Conservation (phyloP, 192 early-diverging fungal species). For the Jimgerdemannia lactiflua region DNA sequence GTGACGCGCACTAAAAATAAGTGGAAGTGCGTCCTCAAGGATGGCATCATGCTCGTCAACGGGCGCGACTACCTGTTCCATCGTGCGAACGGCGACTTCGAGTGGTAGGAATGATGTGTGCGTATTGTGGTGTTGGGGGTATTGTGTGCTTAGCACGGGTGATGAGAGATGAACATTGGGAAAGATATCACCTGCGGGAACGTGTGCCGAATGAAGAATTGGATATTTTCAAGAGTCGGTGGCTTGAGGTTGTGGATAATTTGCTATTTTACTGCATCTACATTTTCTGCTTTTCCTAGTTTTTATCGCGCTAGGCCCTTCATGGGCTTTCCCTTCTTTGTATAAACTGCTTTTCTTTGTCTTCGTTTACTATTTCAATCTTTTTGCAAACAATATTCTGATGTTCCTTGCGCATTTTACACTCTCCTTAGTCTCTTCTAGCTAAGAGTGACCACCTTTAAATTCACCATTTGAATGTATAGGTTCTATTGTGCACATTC, state of each 20-base stretch:
- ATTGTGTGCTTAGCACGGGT: neutral
- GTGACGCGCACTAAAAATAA: slow-evolving; percentile 96
- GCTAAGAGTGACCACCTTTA: no score
- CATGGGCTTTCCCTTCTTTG: neutral
- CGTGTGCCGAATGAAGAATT: no score
- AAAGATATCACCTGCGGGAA: no score
- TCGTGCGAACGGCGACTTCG: slow-evolving; percentile 94
- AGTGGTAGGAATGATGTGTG: slow-evolving; percentile 65
- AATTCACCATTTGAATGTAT: no score
- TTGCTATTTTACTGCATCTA: neutral
- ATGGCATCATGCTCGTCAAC: slow-evolving; percentile 95
- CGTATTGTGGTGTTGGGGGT: neutral
- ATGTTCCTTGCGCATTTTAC: no score
- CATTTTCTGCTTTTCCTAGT: neutral
- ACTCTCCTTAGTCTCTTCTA: no score
- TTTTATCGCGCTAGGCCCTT: neutral
- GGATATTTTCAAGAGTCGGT: no score
- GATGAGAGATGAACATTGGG: neutral
- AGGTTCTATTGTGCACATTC: no score
- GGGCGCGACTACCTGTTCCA: slow-evolving; percentile 96
- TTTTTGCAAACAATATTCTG: neutral
- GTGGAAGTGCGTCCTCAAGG: slow-evolving; percentile 97
- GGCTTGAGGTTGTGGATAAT: neutral
- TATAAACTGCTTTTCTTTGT: neutral
- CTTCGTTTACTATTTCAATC: neutral